Evolutionary conservation across 2,329 filamentous ascomycete genomes (phyloP), one percentile per base, ranked within the genome.

Genomic region (Claviceps monticola): DNA sequence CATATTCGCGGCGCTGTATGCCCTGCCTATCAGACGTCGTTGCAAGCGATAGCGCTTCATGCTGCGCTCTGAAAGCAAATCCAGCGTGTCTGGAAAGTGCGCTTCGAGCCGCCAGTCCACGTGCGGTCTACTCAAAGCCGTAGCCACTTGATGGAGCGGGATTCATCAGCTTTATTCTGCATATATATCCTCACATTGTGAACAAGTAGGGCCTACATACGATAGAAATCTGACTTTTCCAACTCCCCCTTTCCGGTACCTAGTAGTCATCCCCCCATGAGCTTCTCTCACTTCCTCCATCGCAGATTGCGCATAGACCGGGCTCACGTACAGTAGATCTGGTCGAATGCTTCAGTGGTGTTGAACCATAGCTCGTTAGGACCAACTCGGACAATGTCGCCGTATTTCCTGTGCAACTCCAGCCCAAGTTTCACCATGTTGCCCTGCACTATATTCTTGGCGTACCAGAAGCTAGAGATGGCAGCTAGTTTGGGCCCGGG

Each of bases 331-430:
- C 74, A 63, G 59, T 78, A 78, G 7, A 76, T 74, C 1, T 63
- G 57, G 51, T 68, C 68, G 53, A 72, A 75, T 0, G 71, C 75
- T 47, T 75, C 72, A 21, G 60, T 65, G 2, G 68, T 73, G 53
- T 72, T 63, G 29, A 78, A 72, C 71, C 75, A 78, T 5, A 79
- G 66, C 57, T 79, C 75, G 37, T 76, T 69, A 0, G 76, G 76
- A 0, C 73, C 73, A 7, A 79, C 69, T 0, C 76, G 68, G n/a
- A 80, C 76, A 2, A 69, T 63, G 0, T 72, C 68, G 0, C 76
- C 76, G 53, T 78, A 78, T 11, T 53, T 60, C 0, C 57, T 53
- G 51, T 78, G 75, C n/a, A 79, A 55, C 0, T 61, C 64, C 57
- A 64, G 68, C 1, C 69, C 72, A 3, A 79, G 49, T 7, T 61